A percentile compares a stretch with the other conserved stretches of the same genome.
Conservation (phyloP, 2,329 filamentous ascomycete species). For the Colletotrichum tamarilloi region DNA sequence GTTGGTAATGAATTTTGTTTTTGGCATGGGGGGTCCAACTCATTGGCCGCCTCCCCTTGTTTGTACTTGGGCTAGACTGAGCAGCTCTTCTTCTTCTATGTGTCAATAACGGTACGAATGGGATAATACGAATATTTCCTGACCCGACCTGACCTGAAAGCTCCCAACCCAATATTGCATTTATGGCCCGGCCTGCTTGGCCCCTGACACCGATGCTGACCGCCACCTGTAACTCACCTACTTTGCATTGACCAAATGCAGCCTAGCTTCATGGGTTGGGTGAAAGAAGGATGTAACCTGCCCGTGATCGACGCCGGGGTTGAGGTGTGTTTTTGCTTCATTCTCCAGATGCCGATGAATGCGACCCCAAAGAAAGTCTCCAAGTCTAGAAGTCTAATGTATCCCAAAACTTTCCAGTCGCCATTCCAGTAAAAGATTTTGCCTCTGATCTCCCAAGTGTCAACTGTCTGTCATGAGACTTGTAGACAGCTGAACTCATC, state of each 20-base stretch:
- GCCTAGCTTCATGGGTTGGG: constrained; percentile 23
- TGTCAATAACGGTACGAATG: constrained; percentile 21
- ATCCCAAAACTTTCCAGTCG: neutral
- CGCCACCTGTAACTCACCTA: constrained; percentile 4
- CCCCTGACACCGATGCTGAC: neutral
- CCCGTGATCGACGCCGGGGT: constrained; percentile 27
- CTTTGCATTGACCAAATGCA: neutral
- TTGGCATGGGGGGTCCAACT: constrained; percentile 18
- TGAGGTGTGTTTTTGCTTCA: neutral
- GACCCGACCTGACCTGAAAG: constrained; percentile 4
- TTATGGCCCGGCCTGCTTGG: neutral
- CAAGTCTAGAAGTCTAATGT: neutral
- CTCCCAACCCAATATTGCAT: neutral
- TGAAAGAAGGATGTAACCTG: neutral
- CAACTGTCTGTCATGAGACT: neutral
- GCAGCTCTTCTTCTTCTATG: constrained; percentile 8
- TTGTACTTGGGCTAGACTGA: constrained; percentile 20
- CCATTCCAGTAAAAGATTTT: neutral
- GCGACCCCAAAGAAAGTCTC: neutral
- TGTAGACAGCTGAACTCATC: neutral
- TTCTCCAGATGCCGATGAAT: neutral
- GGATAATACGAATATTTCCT: constrained; percentile 10
- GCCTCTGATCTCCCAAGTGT: neutral
- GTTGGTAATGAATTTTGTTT: constrained; percentile 6
- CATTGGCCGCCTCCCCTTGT: neutral